Base-by-base conservation (phyloP, 2,329 filamentous ascomycete species). In the Leptographium wingfieldii region DNA sequence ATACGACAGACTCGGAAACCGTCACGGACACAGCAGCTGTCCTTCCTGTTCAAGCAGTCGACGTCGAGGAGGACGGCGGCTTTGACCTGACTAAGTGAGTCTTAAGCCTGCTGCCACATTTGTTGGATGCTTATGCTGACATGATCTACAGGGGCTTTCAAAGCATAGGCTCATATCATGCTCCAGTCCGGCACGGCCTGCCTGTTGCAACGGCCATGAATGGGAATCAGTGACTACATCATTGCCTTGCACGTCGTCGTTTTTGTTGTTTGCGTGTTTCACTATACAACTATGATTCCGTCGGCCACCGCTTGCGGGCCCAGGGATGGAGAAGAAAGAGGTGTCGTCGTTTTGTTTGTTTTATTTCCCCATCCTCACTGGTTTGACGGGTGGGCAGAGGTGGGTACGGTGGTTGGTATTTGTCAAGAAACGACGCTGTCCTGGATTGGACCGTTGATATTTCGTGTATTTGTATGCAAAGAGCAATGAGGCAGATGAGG, bases 121-220 rank as follows among this genome's bases (percentile, higher is more conserved):
- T 31, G 25, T 12, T 61, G 12, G 4, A 5, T 40, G 38, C 38
- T 22, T 22, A 40, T 62, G 59, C 68, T 73, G 68, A 75, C 66
- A 31, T 10, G n/a, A 49, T 62, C 7, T 53, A 22, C 60, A 83
- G 81, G 72, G 83, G 83, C 0, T 86, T 86, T 65, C 83, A 85
- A 68, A 85, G 80, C 63, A 86, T 86, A 57, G 80, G 81, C 35
- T 78, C 81, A 1, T 86, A 82, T 63, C 83, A 86, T 64, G 80
- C 81, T 48, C 78, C 77, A 1, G 75, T 79, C 11, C 72, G 75
- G n/a, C 71, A 73, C 52, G 77, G 77, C 3, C 68, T 77, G 49
- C 69, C 76, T 35, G 73, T 79, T 59, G 71, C 73, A 25, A 73
- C 70, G 33, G 72, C 75, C 6, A 67, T 76, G 60, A 72, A 73